Base-by-base conservation (phyloP, 768 basidiomycete genomes). In the Tricholoma bakamatsutake region DNA sequence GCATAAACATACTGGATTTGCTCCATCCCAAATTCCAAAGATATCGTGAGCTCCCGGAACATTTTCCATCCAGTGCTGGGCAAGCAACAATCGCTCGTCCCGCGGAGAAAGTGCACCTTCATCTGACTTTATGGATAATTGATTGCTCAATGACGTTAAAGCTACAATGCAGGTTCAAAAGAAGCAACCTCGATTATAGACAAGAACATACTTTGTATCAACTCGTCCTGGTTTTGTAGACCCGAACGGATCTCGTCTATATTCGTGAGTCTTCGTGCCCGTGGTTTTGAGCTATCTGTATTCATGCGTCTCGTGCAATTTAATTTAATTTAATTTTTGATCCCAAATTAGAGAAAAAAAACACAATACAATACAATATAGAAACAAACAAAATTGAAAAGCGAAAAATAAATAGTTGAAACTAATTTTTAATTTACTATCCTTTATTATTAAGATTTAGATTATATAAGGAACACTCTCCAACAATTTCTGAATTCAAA, bases 31-130 rank as follows among this genome's bases (percentile, higher is more conserved):
- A 12, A 86, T 59, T 17, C 71, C 65, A 61, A 91, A 87, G 3
- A 90, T 52, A 53, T 88, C 84, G 33, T 76, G 72, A 27, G 80
- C 83, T 1, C 79, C 82, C 0, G 84, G 78, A 10, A 74, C 75
- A 10, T 63, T 68, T 35, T 80, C 80, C 60, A 91, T 67, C 87
- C 88, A 92, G 42, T 74, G 69, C 59, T 81, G 80, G 0, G 76
- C 80, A 5, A 91, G 73, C 2, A 76, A 51, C 7, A 92, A 67
- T 33, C 89, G 76, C 33, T 75, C 76, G 67, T 92, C 89, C 33
- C 80, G 75, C 0, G 80, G 75, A 2, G 76, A 56, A 11, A 88
- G 67, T 8, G 64, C 58, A 7, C 59, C 63, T 59, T 90, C 87
- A 48, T 67, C 73, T 1, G 70, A 64, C 61, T 77, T 77, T 27